Conservation (phyloP, 805 yeast species). For the Scheffersomyces coipomensis region DNA sequence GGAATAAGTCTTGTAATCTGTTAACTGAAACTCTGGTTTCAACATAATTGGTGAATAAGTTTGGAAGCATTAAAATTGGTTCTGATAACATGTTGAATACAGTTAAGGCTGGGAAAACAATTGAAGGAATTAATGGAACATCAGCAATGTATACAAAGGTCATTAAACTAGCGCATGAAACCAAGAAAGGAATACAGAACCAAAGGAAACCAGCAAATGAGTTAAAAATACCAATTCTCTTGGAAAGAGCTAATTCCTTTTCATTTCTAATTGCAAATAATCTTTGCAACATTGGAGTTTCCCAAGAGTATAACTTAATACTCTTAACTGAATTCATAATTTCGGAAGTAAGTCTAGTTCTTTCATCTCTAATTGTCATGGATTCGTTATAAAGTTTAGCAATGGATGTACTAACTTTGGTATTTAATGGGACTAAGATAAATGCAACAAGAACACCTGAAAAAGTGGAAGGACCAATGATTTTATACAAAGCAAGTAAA, state of each 20-base stretch:
- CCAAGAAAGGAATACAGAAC: slow-evolving; percentile 37
- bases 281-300: slow-evolving; percentile 34
- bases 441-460: slow-evolving; percentile 33
- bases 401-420: slow-evolving; percentile 23
- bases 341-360: slow-evolving; percentile 37
- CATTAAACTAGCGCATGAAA: slow-evolving; percentile 32
- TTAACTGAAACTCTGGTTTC: slow-evolving; percentile 31
- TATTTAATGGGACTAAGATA: slow-evolving; percentile 30
- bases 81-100: slow-evolving; percentile 34
- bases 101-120: slow-evolving; percentile 40
- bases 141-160: slow-evolving; percentile 22
- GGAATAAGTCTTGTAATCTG: slow-evolving; percentile 31
- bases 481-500: slow-evolving; percentile 29
- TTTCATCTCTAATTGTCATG: slow-evolving; percentile 34
- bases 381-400: slow-evolving; percentile 20
- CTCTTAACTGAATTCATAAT: slow-evolving; percentile 37
- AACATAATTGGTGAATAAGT: slow-evolving; percentile 22
- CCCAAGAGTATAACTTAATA: slow-evolving; percentile 43
- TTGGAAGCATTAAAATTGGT: slow-evolving; percentile 33
- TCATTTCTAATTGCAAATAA: slow-evolving; percentile 32
- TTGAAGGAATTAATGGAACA: slow-evolving; percentile 31
- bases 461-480: slow-evolving; percentile 34
- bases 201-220: slow-evolving; percentile 33
- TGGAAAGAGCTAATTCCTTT: slow-evolving; percentile 28
- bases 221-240: slow-evolving; percentile 29